Evolutionary conservation across 2,329 filamentous ascomycete genomes (phyloP), one percentile per base, ranked within the genome.

Genomic region (Hymenoscyphus occultus): DNA sequence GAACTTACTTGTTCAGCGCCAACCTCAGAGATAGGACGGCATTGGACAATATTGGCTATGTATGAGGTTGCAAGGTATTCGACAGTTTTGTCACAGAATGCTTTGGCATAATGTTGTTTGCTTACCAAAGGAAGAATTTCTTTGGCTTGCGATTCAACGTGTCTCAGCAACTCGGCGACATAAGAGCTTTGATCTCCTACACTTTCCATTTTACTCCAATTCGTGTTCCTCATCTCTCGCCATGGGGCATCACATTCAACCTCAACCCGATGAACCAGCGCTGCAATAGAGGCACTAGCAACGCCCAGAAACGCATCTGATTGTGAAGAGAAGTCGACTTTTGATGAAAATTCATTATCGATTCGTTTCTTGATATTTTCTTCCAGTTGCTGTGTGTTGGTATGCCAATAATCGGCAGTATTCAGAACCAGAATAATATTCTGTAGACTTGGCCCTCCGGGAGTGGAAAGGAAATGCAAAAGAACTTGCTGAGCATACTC

Each of bases 381-480:
- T 76, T 98, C 94, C 0, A 99, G 83, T 75, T 98, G 94, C 59
- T 89, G 93, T 59, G 93, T 95, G 39, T 96, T 98, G 32, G 87
- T 87, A 74, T 97, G 94, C 85, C 95, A 99, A 77, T 98, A 99
- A 74, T 99, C 95, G 0, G 95, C 94, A 1, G 95, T 98, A 75
- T 99, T 99, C 59, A 99, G 82, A 0, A 98, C 93, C 3, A 96
- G 81, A 14, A 97, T 85, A 3, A 91, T 85, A 68, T 97, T 90
- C 72, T 97, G 88, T 1, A 95, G 73, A 3, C 82, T 78, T 1
- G 85, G 80, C 73, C 78, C 90, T 12, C 71, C 71, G 10, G 73
- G 68, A 31, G 64, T 59, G 69, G 88, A 85, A 6, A 89, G 74
- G 67, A 90, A 89, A 69, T 89, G 85, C 16, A 96, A 84, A 6